Evolutionary conservation across 164 flowering plant species (phyloP), one percentile per base, ranked within the genome.

Genomic region (Macadamia tetraphylla): DNA sequence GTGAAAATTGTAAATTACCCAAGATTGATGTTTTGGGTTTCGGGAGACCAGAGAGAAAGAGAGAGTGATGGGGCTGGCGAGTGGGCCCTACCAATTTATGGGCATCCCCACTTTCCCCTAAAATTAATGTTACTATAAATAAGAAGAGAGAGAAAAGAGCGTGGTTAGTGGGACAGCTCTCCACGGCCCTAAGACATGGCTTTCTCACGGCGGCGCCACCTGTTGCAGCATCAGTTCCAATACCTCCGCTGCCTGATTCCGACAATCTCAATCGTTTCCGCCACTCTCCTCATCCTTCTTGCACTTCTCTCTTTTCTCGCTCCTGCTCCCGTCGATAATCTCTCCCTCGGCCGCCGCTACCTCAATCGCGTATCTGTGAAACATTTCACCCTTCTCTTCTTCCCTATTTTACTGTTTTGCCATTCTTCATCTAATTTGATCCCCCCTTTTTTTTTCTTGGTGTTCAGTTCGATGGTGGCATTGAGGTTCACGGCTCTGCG

Each of bases 121-220:
- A 23, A 23, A 23, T 23, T 23, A 23, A 23, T 23, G 23, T 23
- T 23, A 23, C 23, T 35, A 35, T 35, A 35, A 35, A 35, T 35
- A 5, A 2, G 40, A 35, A 2, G 3, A 35, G 40, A 35, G 40
- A 35, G 40, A 35, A 5, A 35, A 35, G 3, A 35, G 40, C 3
- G 40, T 35, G 40, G 23, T 23, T 23, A 23, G 23, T 23, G 40
- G 40, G 40, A 5, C 40, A 35, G 40, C 40, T 35, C 40, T 35
- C 40, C 5, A 5, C 5, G 40, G 40, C 40, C 40, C 5, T 0
- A 35, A 2, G 51, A 23, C 2, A 53, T 53, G 85, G 81, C 85
- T 42, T 53, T 62, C 12, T 86, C 32, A 40, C 80, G 88, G 84
- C 88, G 88, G 75, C 90, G 87, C 60, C 69, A 71, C 40, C 71